phyloP scores from a whole-genome alignment of 2,329 filamentous ascomycete species.

The Sclerotinia sclerotiorum region DNA sequence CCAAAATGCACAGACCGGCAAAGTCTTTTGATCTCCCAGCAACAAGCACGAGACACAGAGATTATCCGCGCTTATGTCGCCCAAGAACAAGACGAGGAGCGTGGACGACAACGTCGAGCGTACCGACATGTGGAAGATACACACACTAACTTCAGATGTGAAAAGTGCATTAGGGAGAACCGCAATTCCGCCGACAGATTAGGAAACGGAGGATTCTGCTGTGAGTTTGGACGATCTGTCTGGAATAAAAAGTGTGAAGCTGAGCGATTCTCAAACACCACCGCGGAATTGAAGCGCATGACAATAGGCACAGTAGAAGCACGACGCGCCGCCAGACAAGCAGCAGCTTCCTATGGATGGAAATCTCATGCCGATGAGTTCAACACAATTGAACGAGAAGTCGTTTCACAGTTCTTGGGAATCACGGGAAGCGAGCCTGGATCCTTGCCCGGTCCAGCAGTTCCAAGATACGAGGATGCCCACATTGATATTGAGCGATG shows the following conservation, averaged over 20 bases:
- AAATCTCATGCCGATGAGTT: neutral
- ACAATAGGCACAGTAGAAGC: constrained; percentile 11
- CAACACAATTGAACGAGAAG: constrained; percentile 6
- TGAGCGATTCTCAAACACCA: neutral
- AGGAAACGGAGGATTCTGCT: constrained; percentile 28
- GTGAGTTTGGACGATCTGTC: constrained; percentile 25
- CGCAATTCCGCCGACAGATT: neutral
- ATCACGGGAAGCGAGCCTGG: constrained; percentile 12
- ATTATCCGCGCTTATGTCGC: neutral
- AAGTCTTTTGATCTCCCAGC: neutral
- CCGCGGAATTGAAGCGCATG: neutral
- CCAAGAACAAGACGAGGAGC: constrained; percentile 13
- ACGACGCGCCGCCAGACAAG: constrained; percentile 15
- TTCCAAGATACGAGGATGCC: constrained; percentile 20
- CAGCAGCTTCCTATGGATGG: constrained; percentile 26
- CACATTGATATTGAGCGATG: constrained; percentile 26
- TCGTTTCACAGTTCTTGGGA: constrained; percentile 14
- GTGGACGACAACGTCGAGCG: neutral
- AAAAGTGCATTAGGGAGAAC: constrained; percentile 18
- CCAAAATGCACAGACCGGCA: neutral
- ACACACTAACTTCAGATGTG: constrained; percentile 20
- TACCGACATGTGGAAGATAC: neutral
- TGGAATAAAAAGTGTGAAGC: constrained; percentile 5
- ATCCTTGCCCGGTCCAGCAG: neutral
- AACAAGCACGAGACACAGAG: constrained; percentile 1